phyloP scores from a whole-genome alignment of 2,329 filamentous ascomycete species.

The Fusarium lateritium region DNA sequence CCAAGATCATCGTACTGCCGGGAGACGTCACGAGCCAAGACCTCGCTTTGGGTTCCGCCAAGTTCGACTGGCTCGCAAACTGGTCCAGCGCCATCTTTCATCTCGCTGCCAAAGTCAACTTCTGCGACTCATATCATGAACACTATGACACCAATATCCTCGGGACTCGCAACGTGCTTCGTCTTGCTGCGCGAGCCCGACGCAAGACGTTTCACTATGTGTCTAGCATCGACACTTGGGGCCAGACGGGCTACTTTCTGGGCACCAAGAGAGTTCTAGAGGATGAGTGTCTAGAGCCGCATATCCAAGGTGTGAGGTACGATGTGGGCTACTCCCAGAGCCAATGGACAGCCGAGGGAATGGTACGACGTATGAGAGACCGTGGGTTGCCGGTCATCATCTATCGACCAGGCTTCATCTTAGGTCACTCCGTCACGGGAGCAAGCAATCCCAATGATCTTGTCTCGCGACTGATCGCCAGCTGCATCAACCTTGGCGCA shows the following conservation, averaged over 20 bases:
- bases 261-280: constrained; percentile 6
- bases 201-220: constrained; percentile 8
- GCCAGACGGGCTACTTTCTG: constrained; percentile 9
- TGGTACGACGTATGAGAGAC: constrained; percentile 9
- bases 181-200: not conserved
- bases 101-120: constrained; percentile 11
- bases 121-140: constrained; percentile 13
- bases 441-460: constrained; percentile 16
- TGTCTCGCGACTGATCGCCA: constrained; percentile 8
- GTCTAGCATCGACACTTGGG: constrained; percentile 16
- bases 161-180: not conserved
- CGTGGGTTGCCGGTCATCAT: not conserved
- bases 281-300: not conserved
- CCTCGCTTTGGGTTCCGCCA: not conserved
- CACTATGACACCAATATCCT: constrained; percentile 14
- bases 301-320: constrained; percentile 9
- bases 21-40: constrained; percentile 2
- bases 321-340: constrained; percentile 12
- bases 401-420: constrained; percentile 12
- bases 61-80: constrained; percentile 8
- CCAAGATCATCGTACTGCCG: not conserved
- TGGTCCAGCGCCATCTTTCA: constrained; percentile 13
- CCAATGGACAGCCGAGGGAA: constrained; percentile 8
- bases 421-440: constrained; percentile 3
- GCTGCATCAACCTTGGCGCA: constrained; percentile 10